Conservation (phyloP, 2,329 filamentous ascomycete genomes). For the Bimuria novae-zelandiae region DNA sequence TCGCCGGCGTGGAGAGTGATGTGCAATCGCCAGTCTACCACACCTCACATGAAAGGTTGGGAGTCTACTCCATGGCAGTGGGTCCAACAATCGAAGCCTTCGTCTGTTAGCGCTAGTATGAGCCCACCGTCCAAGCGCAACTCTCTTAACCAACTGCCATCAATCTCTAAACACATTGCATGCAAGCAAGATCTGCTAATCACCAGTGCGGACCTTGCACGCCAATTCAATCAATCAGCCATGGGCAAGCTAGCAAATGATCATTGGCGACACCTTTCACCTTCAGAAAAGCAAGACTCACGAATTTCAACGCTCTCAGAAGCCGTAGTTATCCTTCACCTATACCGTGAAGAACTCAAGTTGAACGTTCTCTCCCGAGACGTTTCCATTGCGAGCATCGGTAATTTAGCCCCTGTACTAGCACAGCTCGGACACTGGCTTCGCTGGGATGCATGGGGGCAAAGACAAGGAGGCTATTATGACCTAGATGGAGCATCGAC, state of each 20-base stretch:
- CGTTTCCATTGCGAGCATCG: conserved; percentile 49
- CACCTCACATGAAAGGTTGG: conserved; percentile 36
- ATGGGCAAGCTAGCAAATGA: conserved; percentile 50
- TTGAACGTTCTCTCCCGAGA: conserved; percentile 66
- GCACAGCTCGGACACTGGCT: conserved; percentile 84
- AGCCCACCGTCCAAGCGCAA: conserved; percentile 28
- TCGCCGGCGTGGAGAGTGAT: conserved; percentile 40
- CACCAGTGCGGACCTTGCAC: conserved; percentile 37
- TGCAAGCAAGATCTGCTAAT: conserved; percentile 33
- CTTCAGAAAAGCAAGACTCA: conserved; percentile 40
- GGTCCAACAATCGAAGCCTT: conserved; percentile 35
- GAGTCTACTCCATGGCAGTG: conserved; percentile 41
- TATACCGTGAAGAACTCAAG: conserved; percentile 89
- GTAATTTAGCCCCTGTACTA: conserved; percentile 71
- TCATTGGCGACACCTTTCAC: conserved; percentile 60
- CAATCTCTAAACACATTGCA: conserved; percentile 34
- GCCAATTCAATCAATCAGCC: conserved; percentile 41
- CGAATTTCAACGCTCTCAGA: conserved; percentile 64
- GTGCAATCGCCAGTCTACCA: conserved; percentile 36
- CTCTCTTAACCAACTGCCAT: conserved; percentile 14
- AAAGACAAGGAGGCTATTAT: conserved; percentile 59
- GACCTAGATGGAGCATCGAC: conserved; percentile 63
- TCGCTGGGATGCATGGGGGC: conserved; percentile 69
- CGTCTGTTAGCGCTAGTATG: conserved; percentile 22
- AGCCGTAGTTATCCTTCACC: conserved; percentile 75